Evolutionary conservation across 345 rosid species (phyloP), one percentile per base, ranked within the genome.

Genomic region (Pugionium dolabratum): DNA sequence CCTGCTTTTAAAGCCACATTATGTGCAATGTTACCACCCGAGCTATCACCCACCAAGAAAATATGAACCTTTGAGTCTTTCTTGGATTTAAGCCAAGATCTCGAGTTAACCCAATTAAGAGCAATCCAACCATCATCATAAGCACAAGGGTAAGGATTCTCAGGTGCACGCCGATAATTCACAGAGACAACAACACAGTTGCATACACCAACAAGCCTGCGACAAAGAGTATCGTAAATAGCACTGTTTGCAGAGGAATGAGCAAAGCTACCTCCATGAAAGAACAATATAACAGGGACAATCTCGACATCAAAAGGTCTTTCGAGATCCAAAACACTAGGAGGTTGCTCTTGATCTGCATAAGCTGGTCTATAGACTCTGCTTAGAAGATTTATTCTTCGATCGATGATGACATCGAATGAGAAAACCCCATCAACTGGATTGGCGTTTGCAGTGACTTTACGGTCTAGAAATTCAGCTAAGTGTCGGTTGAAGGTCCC

Each of bases 201-300:
- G 41, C 96, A 89, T 3, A 74, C 32, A 35, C 88, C 83, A 3
- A 89, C 96, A 10, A 92, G 62, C 56, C 96, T 81, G 10, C 96
- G 92, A 40, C 98, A 92, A 4, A 92, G 72, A 5, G 75, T 83
- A 32, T 89, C 96, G 57, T 92, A 92, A 43, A 89, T 89, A 1
- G 86, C 83, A 75, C 93, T 89, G 61, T 86, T 89, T 2, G 83
- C 85, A 27, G 98, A 92, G 31, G 95, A 89, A 54, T 89, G 96
- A 5, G 95, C 95, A 66, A 92, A 92, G 76, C 97, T 89, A 66
- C 98, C 98, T 53, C 98, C 98, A 63, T 92, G 97, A 44, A 89
- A 92, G 78, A 92, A 92, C 51, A 92, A 36, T 53, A 92, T 80
- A 35, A 89, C 96, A 18, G 95, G 93, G 43, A 84, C 85, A 25